Base-by-base conservation (phyloP, 306 rosid species). In the Medicago lupulina region DNA sequence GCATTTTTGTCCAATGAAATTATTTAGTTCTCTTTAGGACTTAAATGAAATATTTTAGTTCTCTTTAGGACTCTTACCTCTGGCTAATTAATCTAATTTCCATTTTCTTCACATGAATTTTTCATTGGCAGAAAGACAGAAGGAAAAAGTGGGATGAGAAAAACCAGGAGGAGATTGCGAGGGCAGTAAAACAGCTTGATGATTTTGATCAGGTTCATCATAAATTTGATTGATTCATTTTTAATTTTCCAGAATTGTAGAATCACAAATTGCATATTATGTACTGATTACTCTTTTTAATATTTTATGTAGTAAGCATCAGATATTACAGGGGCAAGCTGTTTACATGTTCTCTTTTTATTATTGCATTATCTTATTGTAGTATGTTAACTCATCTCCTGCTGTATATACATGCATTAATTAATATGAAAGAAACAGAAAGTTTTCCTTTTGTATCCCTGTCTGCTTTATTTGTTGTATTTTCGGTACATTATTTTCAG, bases 141-240 rank as follows among this genome's bases (percentile, higher is more conserved):
- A 92, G 85, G 92, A 90, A 89, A 85, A 91, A 75, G 71, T 95
- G 97, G 97, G 97, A 92, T 53, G 89, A 92, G 86, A 83, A 86
- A 81, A 92, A 90, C 83, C 97, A 95, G 85, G 96, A 89, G 81
- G 96, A 89, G 83, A 86, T 92, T 84, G 97, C 97, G 3, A 88
- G 82, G 89, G 93, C 91, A 51, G 85, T 95, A 19, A 89, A 86
- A 88, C 77, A 76, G 73, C 93, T 95, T 85, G 85, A 88, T 78
- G 96, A 95, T 60, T 95, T 95, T 84, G 97, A 95, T 44, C 86
- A 95, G 99, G 99, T 95, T 80, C 80, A 67, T 62, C 74, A 79
- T 67, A 81, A 60, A 51, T 58, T 74, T 53, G 28, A 36, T 71
- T 79, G 67, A 51, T 67, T 28, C 59, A 63, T 67, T 28, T 67